phyloP scores from a whole-genome alignment of 2,329 filamentous ascomycete genomes.

The Colletotrichum sp. region DNA sequence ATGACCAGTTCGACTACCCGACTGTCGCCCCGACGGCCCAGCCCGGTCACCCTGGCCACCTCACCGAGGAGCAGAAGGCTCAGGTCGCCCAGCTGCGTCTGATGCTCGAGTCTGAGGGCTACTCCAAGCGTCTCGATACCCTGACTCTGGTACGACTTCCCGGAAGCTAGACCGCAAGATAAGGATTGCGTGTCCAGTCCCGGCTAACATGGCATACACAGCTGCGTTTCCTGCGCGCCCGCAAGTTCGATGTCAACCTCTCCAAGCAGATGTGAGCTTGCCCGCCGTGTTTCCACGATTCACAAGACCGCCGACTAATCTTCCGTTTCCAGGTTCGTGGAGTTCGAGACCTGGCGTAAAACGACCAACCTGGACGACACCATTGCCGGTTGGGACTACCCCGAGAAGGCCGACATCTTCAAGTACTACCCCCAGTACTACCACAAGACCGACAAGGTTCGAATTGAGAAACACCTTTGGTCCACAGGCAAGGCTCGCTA shows the following conservation, averaged over 20 bases:
- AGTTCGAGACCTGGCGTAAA: constrained; percentile 89
- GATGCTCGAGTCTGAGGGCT: constrained; percentile 84
- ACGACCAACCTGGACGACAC: constrained; percentile 85
- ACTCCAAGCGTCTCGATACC: constrained; percentile 86
- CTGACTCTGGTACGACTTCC: constrained; percentile 75
- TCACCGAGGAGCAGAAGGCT: constrained; percentile 86
- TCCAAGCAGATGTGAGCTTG: constrained; percentile 81
- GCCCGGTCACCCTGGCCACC: constrained; percentile 85
- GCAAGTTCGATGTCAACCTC: constrained; percentile 89
- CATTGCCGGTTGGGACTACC: constrained; percentile 83
- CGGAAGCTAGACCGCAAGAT: constrained; percentile 11
- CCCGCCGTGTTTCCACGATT: neutral
- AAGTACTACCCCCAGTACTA: constrained; percentile 98
- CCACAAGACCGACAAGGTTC: constrained; percentile 89
- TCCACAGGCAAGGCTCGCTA: neutral
- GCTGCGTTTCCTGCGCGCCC: constrained; percentile 89
- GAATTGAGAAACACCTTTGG: neutral
- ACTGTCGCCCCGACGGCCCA: constrained; percentile 73
- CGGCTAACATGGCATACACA: constrained; percentile 36
- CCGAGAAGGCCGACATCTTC: constrained; percentile 82
- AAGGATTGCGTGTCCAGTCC: neutral
- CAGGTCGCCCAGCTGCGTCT: constrained; percentile 85
- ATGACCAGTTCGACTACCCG: constrained; percentile 96
- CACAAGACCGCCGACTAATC: neutral
- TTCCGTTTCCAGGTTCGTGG: constrained; percentile 74